Evolutionary conservation across 2,329 filamentous ascomycete species (phyloP).

Genomic region (Rachicladosporium sp.): DNA sequence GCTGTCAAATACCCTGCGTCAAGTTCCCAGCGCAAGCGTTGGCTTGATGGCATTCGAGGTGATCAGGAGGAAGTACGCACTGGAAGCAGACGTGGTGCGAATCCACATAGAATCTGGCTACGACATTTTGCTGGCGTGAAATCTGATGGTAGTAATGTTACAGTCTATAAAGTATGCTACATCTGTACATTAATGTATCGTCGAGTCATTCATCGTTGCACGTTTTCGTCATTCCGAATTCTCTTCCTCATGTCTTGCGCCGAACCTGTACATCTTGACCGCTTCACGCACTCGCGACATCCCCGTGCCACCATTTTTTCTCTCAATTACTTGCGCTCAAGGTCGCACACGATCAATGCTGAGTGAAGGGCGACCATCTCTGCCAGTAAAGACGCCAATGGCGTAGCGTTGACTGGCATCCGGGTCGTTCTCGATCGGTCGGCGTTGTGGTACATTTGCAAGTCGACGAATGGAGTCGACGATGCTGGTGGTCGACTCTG

Average conservation of each 20-base stretch:
- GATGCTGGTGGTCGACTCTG: slow-evolving; percentile 36
- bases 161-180: neutral
- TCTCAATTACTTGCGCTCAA: slow-evolving; percentile 15
- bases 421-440: slow-evolving; percentile 12
- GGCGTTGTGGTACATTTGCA: slow-evolving; percentile 5
- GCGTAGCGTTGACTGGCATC: slow-evolving; percentile 34
- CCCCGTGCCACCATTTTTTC: slow-evolving; percentile 40
- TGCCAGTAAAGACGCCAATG: slow-evolving; percentile 45
- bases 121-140: slow-evolving; percentile 51
- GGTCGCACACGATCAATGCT: slow-evolving; percentile 44
- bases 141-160: neutral
- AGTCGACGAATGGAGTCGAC: slow-evolving; percentile 22
- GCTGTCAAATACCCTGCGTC: slow-evolving; percentile 58
- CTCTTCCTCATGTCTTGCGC: too few species aligned
- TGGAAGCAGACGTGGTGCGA: slow-evolving; percentile 47
- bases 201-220: too few species aligned
- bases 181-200: too few species aligned
- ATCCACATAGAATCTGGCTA: slow-evolving; percentile 55
- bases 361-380: slow-evolving; percentile 47
- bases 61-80: slow-evolving; percentile 59
- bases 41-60: slow-evolving; percentile 70
- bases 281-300: too few species aligned
- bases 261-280: too few species aligned
- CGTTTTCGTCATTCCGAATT: too few species aligned
- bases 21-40: slow-evolving; percentile 65